Conservation (phyloP, 2,329 filamentous ascomycete species). For the Nothopassalora personata region DNA sequence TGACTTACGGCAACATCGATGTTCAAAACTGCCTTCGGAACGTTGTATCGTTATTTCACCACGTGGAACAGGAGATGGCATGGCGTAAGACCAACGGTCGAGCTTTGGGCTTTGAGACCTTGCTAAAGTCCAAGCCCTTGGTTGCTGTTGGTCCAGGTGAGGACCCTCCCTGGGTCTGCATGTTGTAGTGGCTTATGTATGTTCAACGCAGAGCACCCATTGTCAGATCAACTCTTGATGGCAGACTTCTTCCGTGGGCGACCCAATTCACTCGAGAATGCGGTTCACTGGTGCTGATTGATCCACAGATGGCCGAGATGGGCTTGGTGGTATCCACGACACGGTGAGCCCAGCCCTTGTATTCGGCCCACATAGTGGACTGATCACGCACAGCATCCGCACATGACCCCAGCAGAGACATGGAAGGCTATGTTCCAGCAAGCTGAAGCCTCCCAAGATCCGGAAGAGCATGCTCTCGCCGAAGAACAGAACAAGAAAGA, state of each 20-base stretch:
- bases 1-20: conserved; percentile 92
- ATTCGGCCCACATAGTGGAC: not conserved
- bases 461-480: conserved; percentile 31
- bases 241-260: conserved; percentile 72
- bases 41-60: conserved; percentile 82
- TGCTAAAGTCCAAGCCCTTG: conserved; percentile 63
- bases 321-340: conserved; percentile 42
- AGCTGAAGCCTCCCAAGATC: conserved; percentile 25
- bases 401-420: conserved; percentile 38
- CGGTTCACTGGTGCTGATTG: conserved; percentile 6
- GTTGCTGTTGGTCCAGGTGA: conserved; percentile 66
- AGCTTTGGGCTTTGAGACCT: conserved; percentile 64
- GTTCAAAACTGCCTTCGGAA: conserved; percentile 83
- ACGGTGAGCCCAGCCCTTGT: not conserved
- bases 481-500: conserved; percentile 36
- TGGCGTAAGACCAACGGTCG: conserved; percentile 70
- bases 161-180: no score
- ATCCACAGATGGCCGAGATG: conserved; percentile 42
- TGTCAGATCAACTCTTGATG: conserved; percentile 72
- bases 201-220: conserved; percentile 59
- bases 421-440: conserved; percentile 44
- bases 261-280: not conserved
- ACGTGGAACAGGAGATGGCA: conserved; percentile 79
- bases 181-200: no score
- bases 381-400: conserved; percentile 35